These are phyloP conservation scores for Phycomyces blakesleeanus DNA, from an alignment of 192 early-diverging fungal species.

Conservation along the genomic window DNA sequence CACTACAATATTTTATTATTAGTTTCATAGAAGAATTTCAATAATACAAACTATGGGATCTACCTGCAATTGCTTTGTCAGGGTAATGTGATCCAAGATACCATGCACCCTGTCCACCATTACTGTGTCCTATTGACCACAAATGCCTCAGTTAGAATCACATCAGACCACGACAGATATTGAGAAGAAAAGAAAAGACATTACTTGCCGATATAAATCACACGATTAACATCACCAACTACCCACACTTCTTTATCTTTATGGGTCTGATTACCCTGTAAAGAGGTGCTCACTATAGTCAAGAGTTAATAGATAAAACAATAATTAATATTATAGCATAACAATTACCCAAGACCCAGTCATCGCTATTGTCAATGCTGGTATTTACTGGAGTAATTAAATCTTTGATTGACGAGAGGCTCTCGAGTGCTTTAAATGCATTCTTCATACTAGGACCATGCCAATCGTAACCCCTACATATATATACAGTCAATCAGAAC, in stretches of 20 bases:
- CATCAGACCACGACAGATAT: not conserved
- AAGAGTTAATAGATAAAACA: no score
- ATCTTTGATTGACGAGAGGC: conserved; percentile 25
- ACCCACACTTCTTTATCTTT: conserved; percentile 1
- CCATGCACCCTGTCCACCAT: conserved; percentile 81
- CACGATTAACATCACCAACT: conserved; percentile 1
- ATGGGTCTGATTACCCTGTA: not conserved
- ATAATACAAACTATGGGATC: not conserved
- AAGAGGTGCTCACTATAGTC: not conserved
- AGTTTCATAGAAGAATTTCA: not conserved
- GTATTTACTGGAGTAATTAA: not conserved
- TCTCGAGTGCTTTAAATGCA: conserved; percentile 50
- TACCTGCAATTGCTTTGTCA: conserved; percentile 65
- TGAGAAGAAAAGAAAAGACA: not conserved
- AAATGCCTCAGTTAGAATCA: not conserved
- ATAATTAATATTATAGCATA: no score
- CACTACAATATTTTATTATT: conserved; percentile 27
- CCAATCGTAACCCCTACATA: conserved; percentile 71
- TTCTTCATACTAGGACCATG: conserved; percentile 68
- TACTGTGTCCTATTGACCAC: conserved; percentile 55
- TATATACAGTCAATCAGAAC: not conserved
- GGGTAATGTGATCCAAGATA: conserved; percentile 66
- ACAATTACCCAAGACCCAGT: conserved; percentile 18
- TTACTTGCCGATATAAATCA: conserved; percentile 11
- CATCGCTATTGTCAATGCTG: not conserved